Evolutionary conservation across 1,284 basidiomycete species (phyloP), one percentile per base, ranked within the genome.

Genomic region (Pseudozyma pruni): DNA sequence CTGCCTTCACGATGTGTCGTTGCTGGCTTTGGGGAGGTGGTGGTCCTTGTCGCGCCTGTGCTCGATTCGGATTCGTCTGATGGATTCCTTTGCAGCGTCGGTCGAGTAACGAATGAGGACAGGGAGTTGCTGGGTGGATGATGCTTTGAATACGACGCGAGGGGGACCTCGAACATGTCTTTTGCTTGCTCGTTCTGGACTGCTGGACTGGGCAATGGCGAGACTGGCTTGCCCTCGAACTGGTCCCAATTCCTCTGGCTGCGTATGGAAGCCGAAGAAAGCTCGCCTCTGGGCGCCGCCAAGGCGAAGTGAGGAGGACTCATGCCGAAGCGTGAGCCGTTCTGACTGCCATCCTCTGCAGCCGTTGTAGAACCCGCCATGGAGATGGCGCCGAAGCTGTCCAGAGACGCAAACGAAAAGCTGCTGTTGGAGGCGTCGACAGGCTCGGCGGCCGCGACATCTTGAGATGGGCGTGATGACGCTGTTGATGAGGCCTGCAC

Each of bases 151-250:
- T 32, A 19, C 13, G 66, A 59, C 7, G 53, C 45, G 29, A 71
- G n/a, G 17, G 61, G 61, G 9, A 60, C 47, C 31, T 71, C 68
- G 25, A 71, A 71, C 57, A 66, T 64, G 38, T 71, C 58, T n/a
- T 20, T 27, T 17, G 72, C 45, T 42, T 56, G 52, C 22, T 60
- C 64, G 42, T 43, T 27, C 14, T 55, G 44, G 8, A 68, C 55
- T 14, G 71, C 63, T 3, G 78, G 79, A 51, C 75, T 77, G 8
- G 79, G 79, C 32, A 81, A 57, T 4, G 79, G 76, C 44, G 73
- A 70, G n/a, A 81, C 62, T 17, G 76, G 72, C 29, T 78, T 72
- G 22, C 79, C 78, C 33, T 80, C 75, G 34, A 81, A 80, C 37
- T 80, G 71, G 42, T 71, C 77, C 79, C 78, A 79, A 29, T 72